Percentiles rank a stretch among this genome's conserved stretches.
Conservation (phyloP, 164 flowering plant genomes). For the Magnolia changhungtana region DNA sequence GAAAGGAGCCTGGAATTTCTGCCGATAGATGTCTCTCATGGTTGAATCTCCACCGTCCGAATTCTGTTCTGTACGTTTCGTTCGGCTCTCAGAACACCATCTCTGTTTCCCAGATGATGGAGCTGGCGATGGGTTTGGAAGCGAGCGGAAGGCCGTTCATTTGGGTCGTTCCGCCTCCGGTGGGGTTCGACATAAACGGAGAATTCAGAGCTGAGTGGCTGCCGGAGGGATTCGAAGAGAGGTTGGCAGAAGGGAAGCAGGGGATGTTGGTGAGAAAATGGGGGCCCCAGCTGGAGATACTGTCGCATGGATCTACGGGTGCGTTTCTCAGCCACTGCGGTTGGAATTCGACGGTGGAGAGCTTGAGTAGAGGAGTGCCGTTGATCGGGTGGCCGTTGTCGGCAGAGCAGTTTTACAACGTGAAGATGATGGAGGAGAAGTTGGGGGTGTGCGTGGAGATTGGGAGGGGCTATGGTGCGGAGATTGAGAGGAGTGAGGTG, state of each 20-base stretch:
- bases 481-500: background rate
- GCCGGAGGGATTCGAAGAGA: constrained; percentile 15
- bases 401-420: constrained; percentile 6
- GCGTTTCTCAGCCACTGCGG: constrained; percentile 21
- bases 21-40: constrained; percentile 18
- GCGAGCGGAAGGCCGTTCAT: constrained; percentile 37
- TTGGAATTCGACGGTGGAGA: constrained; percentile 17
- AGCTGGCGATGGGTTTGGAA: constrained; percentile 55
- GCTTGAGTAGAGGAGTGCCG: constrained; percentile 5
- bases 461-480: constrained; percentile 1
- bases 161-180: constrained; percentile 34
- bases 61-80: constrained; percentile 49
- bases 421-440: constrained; percentile 13
- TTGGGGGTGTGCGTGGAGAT: constrained; percentile 14
- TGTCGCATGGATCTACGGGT: constrained; percentile 7
- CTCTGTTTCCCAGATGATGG: constrained; percentile 42
- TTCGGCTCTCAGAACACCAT: constrained; percentile 62
- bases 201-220: constrained; percentile 23
- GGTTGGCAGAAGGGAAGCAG: constrained; percentile 2
- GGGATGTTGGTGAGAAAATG: constrained; percentile 9
- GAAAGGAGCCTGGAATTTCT: constrained; percentile 12
- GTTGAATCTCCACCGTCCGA: constrained; percentile 37
- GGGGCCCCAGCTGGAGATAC: constrained; percentile 14
- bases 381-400: constrained; percentile 9
- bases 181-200: constrained; percentile 16